phyloP scores from a whole-genome alignment of 768 basidiomycete species.

The Neoboletus subvelutipes region DNA sequence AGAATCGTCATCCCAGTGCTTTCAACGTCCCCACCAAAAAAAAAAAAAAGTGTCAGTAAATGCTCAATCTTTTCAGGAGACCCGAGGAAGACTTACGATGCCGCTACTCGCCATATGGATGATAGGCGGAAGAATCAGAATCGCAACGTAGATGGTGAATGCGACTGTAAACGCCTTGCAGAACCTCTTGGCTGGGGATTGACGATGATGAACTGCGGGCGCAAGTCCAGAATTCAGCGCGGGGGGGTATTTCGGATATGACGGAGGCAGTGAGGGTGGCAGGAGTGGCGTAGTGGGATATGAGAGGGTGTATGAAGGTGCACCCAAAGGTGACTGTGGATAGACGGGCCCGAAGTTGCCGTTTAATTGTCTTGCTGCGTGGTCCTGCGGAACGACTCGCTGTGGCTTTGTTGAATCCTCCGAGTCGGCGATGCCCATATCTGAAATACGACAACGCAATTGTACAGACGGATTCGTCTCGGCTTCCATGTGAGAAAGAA shows the following conservation, averaged over 20 bases:
- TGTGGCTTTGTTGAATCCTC: neutral
- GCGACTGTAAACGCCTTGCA: conserved; percentile 13
- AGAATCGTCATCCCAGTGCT: neutral
- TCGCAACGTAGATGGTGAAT: conserved; percentile 10
- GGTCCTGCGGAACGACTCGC: neutral
- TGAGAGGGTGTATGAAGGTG: conserved; percentile 1
- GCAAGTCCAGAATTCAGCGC: too few species aligned
- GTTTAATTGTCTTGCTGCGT: neutral
- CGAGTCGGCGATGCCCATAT: neutral
- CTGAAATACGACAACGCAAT: neutral
- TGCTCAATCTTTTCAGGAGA: neutral
- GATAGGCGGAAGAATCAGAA: neutral
- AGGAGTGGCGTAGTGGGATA: conserved; percentile 7
- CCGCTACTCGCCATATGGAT: conserved; percentile 1
- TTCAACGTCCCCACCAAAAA: neutral
- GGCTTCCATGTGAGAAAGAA: neutral
- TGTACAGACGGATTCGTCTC: neutral
- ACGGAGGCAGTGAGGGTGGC: conserved; percentile 7
- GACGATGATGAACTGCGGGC: too few species aligned
- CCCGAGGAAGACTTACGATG: neutral
- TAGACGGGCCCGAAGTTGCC: conserved; percentile 5
- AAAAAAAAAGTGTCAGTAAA: neutral
- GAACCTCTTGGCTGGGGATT: conserved; percentile 12
- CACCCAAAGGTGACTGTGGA: neutral
- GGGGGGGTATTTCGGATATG: conserved; percentile 13